phyloP scores from a whole-genome alignment of 2,329 filamentous ascomycete species.

The Elsinoe batatas region DNA sequence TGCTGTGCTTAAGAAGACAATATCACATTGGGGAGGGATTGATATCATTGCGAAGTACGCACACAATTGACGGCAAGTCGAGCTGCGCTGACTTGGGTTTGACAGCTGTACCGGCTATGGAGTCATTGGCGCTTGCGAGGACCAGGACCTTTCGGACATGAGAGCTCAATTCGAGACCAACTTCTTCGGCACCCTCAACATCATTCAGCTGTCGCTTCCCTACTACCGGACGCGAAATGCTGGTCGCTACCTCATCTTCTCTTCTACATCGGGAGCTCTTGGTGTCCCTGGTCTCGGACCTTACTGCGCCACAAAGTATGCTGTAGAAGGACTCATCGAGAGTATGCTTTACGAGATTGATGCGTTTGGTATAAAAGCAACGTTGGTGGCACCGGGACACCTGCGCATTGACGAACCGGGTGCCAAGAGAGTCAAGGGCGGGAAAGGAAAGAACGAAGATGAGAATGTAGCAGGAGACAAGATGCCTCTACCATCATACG shows the following conservation, averaged over 20 bases:
- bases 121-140: slow-evolving; percentile 90
- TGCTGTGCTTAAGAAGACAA: slow-evolving; percentile 57
- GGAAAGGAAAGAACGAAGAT: slow-evolving; percentile 25
- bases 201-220: slow-evolving; percentile 78
- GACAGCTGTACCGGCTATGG: slow-evolving; percentile 75
- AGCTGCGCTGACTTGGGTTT: background rate
- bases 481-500: slow-evolving; percentile 60
- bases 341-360: slow-evolving; percentile 96
- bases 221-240: slow-evolving; percentile 55
- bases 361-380: slow-evolving; percentile 83
- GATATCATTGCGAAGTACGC: slow-evolving; percentile 73
- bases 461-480: slow-evolving; percentile 22
- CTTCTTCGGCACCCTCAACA: slow-evolving; percentile 90
- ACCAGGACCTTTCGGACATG: slow-evolving; percentile 90
- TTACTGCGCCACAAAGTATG: slow-evolving; percentile 95
- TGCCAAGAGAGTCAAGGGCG: slow-evolving; percentile 8
- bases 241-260: slow-evolving; percentile 89
- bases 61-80: background rate
- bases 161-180: slow-evolving; percentile 97
- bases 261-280: slow-evolving; percentile 81
- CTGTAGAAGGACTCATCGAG: slow-evolving; percentile 89
- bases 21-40: slow-evolving; percentile 63
- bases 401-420: slow-evolving; percentile 67
- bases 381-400: slow-evolving; percentile 82
- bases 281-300: slow-evolving; percentile 87